phyloP scores from a whole-genome alignment of 495 filamentous ascomycete genomes.

The Cladorrhinum samala region DNA sequence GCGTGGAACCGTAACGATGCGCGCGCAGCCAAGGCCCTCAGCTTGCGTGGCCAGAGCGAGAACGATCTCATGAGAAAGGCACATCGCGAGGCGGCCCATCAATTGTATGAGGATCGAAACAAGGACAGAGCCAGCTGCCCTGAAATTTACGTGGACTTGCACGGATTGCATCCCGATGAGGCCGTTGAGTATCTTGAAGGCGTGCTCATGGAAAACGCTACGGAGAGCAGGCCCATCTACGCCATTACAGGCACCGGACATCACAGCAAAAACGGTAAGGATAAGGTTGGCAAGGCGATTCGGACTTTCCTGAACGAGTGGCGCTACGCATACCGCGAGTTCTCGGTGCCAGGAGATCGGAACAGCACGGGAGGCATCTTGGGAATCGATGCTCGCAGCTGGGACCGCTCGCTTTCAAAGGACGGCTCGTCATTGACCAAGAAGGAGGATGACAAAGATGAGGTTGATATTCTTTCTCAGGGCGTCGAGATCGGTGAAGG shows the following conservation, averaged over 20 bases:
- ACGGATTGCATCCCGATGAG: slow-evolving; percentile 95
- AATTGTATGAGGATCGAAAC: slow-evolving; percentile 93
- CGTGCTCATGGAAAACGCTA: slow-evolving; percentile 73
- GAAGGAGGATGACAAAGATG: slow-evolving; percentile 52
- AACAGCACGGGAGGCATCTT: slow-evolving; percentile 89
- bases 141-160: slow-evolving; percentile 91
- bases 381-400: slow-evolving; percentile 85
- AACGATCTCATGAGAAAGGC: slow-evolving; percentile 97
- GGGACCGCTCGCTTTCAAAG: slow-evolving; percentile 62
- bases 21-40: slow-evolving; percentile 89
- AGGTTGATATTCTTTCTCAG: slow-evolving; percentile 53
- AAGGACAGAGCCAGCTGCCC: slow-evolving; percentile 53
- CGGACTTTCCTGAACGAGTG: slow-evolving; percentile 88
- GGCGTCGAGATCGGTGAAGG: slow-evolving; percentile 55
- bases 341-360: slow-evolving; percentile 86
- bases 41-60: slow-evolving; percentile 88
- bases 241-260: slow-evolving; percentile 96
- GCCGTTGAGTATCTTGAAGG: slow-evolving; percentile 90
- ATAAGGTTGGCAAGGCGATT: slow-evolving; percentile 95
- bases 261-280: slow-evolving; percentile 97
- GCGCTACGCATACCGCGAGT: slow-evolving; percentile 93
- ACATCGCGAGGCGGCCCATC: slow-evolving; percentile 86
- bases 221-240: slow-evolving; percentile 72
- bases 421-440: slow-evolving; percentile 36
- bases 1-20: slow-evolving; percentile 99